Evolutionary conservation across 805 yeast species (phyloP), one percentile per base, ranked within the genome.

Genomic region (Cyberlindnera meyerae): DNA sequence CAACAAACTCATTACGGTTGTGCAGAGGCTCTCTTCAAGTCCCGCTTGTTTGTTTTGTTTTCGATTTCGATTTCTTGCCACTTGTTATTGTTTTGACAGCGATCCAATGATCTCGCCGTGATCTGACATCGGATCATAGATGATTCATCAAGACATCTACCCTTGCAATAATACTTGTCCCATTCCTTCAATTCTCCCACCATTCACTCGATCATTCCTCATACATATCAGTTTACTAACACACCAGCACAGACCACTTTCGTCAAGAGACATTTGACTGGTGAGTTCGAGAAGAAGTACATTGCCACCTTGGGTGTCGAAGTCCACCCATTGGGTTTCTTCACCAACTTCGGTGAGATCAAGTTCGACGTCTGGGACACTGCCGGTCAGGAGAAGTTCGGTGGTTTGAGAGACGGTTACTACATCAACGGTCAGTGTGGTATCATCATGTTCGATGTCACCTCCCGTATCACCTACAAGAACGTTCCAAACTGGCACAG

Each of bases 401-500:
- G 99, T 70, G 98, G 99, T 58, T 77, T 93, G 62, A 89, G 99
- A 77, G 99, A 93, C 63, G 99, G 99, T 64, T 93, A 93, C 76
- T 93, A 93, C 73, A 93, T 93, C 68, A 90, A 93, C 67, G 99
- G 98, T 63, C 96, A 93, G 73, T 93, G 98, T 78, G 99, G 97
- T 73, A 93, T 93, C 74, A 93, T 93, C 68, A 93, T 93, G 99
- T 93, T 93, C 65, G 99, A 93, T 70, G 98, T 93, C 48, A 93
- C 99, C 47, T 88, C 97, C 36, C 89, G 99, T 77, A 90, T 93
- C 73, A 93, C 98, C 55, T 93, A 93, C 77, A 93, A 93, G 77
- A 93, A 93, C 71, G 99, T 93, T 65, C 98, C 99, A 68, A 94
- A 93, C 85, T 93, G 99, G 99, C 97, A 94, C 82, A 84, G 98